Percentiles rank a stretch among this genome's conserved stretches.
These are phyloP conservation scores for Harringtonia aguacate DNA, from an alignment of 2,329 filamentous ascomycete genomes.

Conservation along the genomic window DNA sequence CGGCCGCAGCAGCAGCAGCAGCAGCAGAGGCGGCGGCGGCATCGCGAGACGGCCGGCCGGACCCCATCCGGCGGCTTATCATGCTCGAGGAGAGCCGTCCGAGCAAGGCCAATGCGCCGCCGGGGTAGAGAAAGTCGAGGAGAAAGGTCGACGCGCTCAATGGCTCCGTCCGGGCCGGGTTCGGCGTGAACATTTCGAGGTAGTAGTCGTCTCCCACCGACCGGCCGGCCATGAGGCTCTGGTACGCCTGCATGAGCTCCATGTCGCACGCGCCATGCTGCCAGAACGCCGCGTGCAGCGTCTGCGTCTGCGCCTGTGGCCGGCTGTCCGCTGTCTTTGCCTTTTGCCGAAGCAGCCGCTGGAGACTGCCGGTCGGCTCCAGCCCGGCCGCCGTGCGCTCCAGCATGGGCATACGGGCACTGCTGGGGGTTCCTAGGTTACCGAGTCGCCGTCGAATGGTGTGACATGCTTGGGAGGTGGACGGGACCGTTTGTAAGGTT, in stretches of 20 bases:
- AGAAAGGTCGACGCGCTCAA: conserved; percentile 36
- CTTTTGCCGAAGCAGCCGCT: conserved; percentile 35
- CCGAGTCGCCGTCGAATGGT: background rate
- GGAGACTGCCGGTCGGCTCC: conserved; percentile 45
- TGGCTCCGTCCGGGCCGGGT: conserved; percentile 16
- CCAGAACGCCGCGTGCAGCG: conserved; percentile 43
- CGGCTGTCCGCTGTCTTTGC: conserved; percentile 24
- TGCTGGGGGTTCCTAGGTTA: background rate
- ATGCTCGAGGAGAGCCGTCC: conserved; percentile 18
- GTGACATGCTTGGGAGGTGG: background rate
- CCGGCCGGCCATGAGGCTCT: conserved; percentile 23
- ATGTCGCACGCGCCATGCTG: conserved; percentile 40
- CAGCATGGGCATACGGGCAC: conserved; percentile 35
- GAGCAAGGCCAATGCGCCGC: conserved; percentile 29
- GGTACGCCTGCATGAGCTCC: conserved; percentile 34
- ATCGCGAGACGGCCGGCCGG: too few species aligned
- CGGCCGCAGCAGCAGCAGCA: background rate
- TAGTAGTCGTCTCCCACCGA: conserved; percentile 5
- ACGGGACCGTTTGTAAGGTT: too few species aligned
- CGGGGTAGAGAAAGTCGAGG: conserved; percentile 47
- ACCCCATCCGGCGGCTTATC: too few species aligned
- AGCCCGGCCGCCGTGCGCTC: conserved; percentile 46
- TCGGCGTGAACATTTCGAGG: conserved; percentile 14
- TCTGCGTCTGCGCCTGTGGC: conserved; percentile 28
- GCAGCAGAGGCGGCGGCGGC: background rate